Conservation (phyloP, 2,329 filamentous ascomycete genomes). For the Teratosphaeria nubilosa region DNA sequence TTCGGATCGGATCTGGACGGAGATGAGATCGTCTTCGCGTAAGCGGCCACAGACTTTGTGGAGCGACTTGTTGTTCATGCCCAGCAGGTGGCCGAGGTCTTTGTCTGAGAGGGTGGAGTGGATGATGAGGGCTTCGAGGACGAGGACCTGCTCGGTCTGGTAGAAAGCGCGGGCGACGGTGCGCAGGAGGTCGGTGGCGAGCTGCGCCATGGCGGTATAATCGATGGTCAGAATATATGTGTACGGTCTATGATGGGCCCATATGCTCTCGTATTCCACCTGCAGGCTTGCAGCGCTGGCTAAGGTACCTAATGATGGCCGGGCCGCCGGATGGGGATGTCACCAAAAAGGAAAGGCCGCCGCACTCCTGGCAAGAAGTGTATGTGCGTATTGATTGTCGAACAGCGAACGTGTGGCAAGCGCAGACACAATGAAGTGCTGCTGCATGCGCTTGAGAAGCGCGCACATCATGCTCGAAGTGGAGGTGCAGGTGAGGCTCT, state of each 20-base stretch:
- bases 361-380: too few relatives aligned
- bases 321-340: not conserved
- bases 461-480: not conserved
- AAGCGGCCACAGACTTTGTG: conserved; percentile 81
- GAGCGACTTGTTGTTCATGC: conserved; percentile 83
- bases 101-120: conserved; percentile 70
- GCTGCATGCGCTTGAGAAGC: conserved; percentile 2
- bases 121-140: conserved; percentile 68
- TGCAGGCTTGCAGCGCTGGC: not conserved
- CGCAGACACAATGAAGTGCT: conserved; percentile 23
- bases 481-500: not conserved
- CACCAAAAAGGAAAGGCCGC: not conserved
- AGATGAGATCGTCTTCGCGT: conserved; percentile 74
- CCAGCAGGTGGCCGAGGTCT: conserved; percentile 77
- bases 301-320: not conserved
- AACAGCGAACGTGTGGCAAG: not conserved
- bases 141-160: conserved; percentile 70
- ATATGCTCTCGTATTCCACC: not conserved
- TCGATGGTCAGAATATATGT: not conserved
- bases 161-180: conserved; percentile 82
- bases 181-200: conserved; percentile 70
- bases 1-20: conserved; percentile 52
- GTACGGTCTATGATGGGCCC: not conserved
- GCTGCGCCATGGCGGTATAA: conserved; percentile 38
- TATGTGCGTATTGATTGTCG: not conserved